Conservation (phyloP, 495 filamentous ascomycete species). For the Lasiosphaeris hirsuta region DNA sequence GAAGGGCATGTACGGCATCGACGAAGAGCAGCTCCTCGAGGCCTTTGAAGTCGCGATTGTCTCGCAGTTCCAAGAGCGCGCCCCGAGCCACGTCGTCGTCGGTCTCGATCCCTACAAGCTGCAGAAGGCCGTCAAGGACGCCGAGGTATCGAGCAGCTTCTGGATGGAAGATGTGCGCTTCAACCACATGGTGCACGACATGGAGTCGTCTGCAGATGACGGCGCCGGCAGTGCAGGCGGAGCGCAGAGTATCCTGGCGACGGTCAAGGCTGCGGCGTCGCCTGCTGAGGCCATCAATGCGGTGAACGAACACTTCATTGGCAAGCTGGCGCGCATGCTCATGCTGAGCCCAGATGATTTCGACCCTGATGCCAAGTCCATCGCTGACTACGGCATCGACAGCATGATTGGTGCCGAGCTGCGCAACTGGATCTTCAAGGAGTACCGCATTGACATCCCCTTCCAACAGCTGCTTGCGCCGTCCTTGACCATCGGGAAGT, state of each 20-base stretch:
- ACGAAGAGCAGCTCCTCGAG: constrained; percentile 33
- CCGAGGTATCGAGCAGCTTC: constrained; percentile 13
- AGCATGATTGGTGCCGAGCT: constrained; percentile 49
- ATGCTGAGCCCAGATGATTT: constrained; percentile 26
- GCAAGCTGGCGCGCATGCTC: constrained; percentile 33
- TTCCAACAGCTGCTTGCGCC: constrained; percentile 35
- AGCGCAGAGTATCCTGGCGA: neutral
- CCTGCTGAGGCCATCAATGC: neutral
- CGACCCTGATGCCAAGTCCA: constrained; percentile 20
- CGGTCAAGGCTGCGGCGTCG: neutral
- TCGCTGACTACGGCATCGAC: constrained; percentile 43
- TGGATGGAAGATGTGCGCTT: constrained; percentile 29
- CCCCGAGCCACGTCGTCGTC: constrained; percentile 22
- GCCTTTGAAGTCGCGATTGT: constrained; percentile 33
- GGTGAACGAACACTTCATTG: constrained; percentile 23
- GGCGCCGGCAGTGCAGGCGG: constrained; percentile 3
- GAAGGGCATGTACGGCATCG: constrained; percentile 40
- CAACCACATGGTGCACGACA: constrained; percentile 16
- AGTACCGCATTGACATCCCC: constrained; percentile 36
- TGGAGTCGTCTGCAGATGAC: constrained; percentile 10
- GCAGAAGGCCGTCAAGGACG: constrained; percentile 12
- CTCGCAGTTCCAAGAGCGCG: neutral
- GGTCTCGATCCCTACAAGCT: constrained; percentile 35
- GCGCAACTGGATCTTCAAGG: constrained; percentile 46
- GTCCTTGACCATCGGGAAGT: constrained; percentile 4